These are phyloP conservation scores for Astragalus membranaceus DNA, from an alignment of 306 rosid genomes.

Conservation along the genomic window DNA sequence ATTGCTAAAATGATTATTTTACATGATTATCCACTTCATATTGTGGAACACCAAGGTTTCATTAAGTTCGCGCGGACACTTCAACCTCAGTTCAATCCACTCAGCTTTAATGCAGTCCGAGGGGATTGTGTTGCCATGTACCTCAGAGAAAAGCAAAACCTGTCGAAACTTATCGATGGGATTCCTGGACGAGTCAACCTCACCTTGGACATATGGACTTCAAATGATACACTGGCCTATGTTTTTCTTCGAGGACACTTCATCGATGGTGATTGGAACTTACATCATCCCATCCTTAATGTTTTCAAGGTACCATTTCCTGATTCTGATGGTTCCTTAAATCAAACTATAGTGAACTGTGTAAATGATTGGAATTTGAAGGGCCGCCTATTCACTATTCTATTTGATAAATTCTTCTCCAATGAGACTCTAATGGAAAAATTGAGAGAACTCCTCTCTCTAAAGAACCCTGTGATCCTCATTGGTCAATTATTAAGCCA, in stretches of 20 bases:
- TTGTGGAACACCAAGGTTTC: slow-evolving; percentile 89
- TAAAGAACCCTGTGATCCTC: slow-evolving; percentile 58
- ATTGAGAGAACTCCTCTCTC: slow-evolving; percentile 59
- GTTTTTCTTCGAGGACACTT: slow-evolving; percentile 77
- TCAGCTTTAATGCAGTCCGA: slow-evolving; percentile 44
- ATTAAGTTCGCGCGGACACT: slow-evolving; percentile 50
- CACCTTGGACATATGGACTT: slow-evolving; percentile 75
- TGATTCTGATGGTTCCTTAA: slow-evolving; percentile 50
- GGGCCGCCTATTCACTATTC: slow-evolving; percentile 52
- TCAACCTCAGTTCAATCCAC: slow-evolving; percentile 66
- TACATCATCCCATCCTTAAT: slow-evolving; percentile 69
- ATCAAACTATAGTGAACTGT: slow-evolving; percentile 53
- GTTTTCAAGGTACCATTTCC: slow-evolving; percentile 65
- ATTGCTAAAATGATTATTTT: slow-evolving; percentile 76
- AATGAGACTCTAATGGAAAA: slow-evolving; percentile 46
- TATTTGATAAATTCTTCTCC: slow-evolving; percentile 56
- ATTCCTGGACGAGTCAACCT: slow-evolving; percentile 80
- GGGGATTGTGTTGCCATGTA: slow-evolving; percentile 64
- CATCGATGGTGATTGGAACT: slow-evolving; percentile 75
- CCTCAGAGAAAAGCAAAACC: slow-evolving; percentile 58
- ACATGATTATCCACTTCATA: slow-evolving; percentile 87
- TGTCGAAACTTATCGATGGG: slow-evolving; percentile 49
- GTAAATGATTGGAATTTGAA: slow-evolving; percentile 70
- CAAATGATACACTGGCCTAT: slow-evolving; percentile 60
- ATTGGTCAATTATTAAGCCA: slow-evolving; percentile 65